phyloP scores from a whole-genome alignment of 2,329 filamentous ascomycete species.

The Sporothrix euskadiensis region DNA sequence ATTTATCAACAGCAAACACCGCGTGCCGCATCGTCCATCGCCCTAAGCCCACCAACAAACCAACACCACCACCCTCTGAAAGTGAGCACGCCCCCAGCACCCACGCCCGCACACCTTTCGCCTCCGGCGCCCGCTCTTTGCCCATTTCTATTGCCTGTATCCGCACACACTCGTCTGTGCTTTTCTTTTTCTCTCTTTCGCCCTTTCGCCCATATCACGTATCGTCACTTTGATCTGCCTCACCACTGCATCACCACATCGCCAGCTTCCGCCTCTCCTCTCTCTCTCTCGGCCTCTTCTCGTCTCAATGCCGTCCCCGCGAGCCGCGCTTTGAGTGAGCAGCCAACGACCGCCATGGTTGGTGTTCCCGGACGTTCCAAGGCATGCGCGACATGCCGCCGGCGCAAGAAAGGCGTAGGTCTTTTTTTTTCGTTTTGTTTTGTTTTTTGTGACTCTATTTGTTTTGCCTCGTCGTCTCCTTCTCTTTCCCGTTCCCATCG shows the following conservation, averaged over 20 bases:
- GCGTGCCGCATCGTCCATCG: conserved; percentile 1
- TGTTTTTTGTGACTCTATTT: background rate
- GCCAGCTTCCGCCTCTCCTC: background rate
- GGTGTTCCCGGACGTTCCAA: conserved; percentile 34
- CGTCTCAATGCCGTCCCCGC: conserved; percentile 26
- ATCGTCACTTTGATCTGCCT: conserved; percentile 6
- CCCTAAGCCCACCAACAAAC: background rate
- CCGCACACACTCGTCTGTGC: background rate
- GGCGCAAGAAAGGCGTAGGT: conserved; percentile 34
- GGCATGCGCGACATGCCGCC: conserved; percentile 33
- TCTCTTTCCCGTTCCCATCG: background rate
- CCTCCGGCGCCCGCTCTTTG: background rate
- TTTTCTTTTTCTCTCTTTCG: background rate
- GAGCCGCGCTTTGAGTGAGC: conserved; percentile 27
- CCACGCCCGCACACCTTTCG: background rate
- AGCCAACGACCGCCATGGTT: conserved; percentile 30
- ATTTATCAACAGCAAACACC: conserved; percentile 1
- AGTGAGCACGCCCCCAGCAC: background rate
- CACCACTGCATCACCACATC: background rate
- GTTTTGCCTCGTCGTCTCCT: background rate
- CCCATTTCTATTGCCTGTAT: conserved; percentile 13
- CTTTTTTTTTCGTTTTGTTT: no score
- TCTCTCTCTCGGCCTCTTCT: background rate
- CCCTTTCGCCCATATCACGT: background rate
- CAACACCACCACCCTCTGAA: background rate